phyloP scores from a whole-genome alignment of 2,329 filamentous ascomycete species.

The Aspergillus quadrilineatus region DNA sequence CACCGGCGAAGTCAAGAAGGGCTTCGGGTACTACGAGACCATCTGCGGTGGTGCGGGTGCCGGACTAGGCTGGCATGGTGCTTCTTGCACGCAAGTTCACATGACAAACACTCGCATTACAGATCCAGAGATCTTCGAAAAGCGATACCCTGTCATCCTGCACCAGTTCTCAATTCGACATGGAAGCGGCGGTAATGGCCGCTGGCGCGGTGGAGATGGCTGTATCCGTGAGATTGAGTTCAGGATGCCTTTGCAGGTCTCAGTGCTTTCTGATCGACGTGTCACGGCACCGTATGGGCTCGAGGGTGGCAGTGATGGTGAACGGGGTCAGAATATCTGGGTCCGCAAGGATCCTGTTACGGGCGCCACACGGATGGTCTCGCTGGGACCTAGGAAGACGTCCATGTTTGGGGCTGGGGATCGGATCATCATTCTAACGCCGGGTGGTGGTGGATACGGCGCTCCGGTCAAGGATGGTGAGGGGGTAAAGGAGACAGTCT shows the following conservation, averaged over 20 bases:
- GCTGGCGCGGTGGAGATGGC: slow-evolving; percentile 71
- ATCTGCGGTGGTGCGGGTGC: slow-evolving; percentile 79
- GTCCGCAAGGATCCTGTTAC: slow-evolving; percentile 67
- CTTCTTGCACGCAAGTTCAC: slow-evolving; percentile 74
- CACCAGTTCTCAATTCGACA: slow-evolving; percentile 67
- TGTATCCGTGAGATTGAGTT: slow-evolving; percentile 83
- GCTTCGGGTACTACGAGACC: slow-evolving; percentile 86
- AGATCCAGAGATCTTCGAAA: slow-evolving; percentile 77
- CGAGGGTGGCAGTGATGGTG: slow-evolving; percentile 74
- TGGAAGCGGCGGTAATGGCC: slow-evolving; percentile 65
- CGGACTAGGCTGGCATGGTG: slow-evolving; percentile 72
- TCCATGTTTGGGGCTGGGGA: slow-evolving; percentile 61
- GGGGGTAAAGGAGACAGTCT: background rate
- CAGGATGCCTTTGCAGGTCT: slow-evolving; percentile 74
- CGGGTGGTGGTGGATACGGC: slow-evolving; percentile 37
- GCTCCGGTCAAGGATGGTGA: background rate
- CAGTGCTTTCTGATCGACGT: slow-evolving; percentile 73
- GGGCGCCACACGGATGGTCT: slow-evolving; percentile 53
- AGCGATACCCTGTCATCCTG: slow-evolving; percentile 73
- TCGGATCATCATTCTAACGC: slow-evolving; percentile 61
- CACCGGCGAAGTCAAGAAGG: slow-evolving; percentile 58
- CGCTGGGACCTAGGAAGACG: slow-evolving; percentile 63
- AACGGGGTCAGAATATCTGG: slow-evolving; percentile 84
- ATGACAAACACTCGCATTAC: slow-evolving; percentile 90
- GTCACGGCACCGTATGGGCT: slow-evolving; percentile 80